Evolutionary conservation across 208 protist genomes (phyloP).

Genomic region (Angomonas desouzai): DNA sequence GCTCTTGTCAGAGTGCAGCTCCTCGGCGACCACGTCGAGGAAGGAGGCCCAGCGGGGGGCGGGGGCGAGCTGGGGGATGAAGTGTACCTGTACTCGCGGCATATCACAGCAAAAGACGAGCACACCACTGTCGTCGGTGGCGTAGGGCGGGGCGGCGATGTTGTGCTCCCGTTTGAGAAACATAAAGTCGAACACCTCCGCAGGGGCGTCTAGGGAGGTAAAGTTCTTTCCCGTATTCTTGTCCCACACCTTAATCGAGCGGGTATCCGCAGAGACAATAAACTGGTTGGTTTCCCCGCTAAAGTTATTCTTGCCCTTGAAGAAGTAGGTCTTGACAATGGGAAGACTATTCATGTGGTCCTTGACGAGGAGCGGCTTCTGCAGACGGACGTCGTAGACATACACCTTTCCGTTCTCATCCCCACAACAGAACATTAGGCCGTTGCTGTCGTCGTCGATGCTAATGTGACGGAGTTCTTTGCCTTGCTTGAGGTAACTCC

Average conservation of each 20-base stretch:
- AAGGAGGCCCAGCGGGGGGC: slow-evolving; percentile 98
- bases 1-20: slow-evolving; percentile 39
- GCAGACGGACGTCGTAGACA: slow-evolving; percentile 86
- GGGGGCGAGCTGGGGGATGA: slow-evolving; percentile 93
- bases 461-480: slow-evolving; percentile 70
- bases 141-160: slow-evolving; percentile 61
- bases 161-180: slow-evolving; percentile 82
- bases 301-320: slow-evolving; percentile 73
- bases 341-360: slow-evolving; percentile 95
- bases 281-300: slow-evolving; percentile 60
- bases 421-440: slow-evolving; percentile 81
- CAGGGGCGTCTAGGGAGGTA: slow-evolving; percentile 83
- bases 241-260: slow-evolving; percentile 94
- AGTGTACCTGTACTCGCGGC: slow-evolving; percentile 92
- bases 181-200: slow-evolving; percentile 83
- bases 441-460: slow-evolving; percentile 51
- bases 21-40: slow-evolving; percentile 95
- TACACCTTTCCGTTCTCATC: slow-evolving; percentile 73
- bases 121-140: slow-evolving; percentile 84
- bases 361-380: slow-evolving; percentile 88
- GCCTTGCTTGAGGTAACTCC: slow-evolving; percentile 21
- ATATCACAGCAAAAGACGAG: slow-evolving; percentile 90
- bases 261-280: slow-evolving; percentile 84
- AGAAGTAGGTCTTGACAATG: slow-evolving; percentile 92
- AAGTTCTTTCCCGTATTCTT: slow-evolving; percentile 79